These are phyloP conservation scores for Dipteronia sinensis DNA, from an alignment of 345 rosid genomes.

Conservation along the genomic window DNA sequence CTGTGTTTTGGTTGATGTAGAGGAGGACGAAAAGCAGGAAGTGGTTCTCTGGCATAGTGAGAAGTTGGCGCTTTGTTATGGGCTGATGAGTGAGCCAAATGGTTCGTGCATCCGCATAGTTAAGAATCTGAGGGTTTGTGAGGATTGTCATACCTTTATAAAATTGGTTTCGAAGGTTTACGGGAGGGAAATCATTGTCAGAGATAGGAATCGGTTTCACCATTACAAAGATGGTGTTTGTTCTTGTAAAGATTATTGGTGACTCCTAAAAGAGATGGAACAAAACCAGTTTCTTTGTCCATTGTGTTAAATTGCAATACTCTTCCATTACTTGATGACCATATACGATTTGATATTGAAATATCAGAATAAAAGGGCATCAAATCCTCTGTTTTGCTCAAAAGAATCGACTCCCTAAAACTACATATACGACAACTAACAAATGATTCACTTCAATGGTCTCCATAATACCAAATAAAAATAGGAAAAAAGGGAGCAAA, in stretches of 20 bases:
- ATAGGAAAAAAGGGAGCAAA: neutral
- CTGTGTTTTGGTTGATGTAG: conserved; percentile 40
- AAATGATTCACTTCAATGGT: neutral
- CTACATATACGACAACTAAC: neutral
- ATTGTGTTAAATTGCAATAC: conserved; percentile 10
- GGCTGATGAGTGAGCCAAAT: conserved; percentile 26
- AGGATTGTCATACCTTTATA: conserved; percentile 44
- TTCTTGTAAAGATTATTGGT: conserved; percentile 47
- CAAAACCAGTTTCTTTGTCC: too few species aligned
- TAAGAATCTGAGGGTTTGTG: conserved; percentile 51
- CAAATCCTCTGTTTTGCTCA: neutral
- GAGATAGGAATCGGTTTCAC: conserved; percentile 46
- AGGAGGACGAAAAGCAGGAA: conserved; percentile 41
- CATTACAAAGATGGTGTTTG: conserved; percentile 37
- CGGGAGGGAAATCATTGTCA: conserved; percentile 29
- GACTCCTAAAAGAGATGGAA: neutral
- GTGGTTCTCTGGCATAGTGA: conserved; percentile 40
- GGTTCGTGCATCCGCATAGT: conserved; percentile 39
- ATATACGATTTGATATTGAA: neutral
- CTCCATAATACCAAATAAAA: neutral
- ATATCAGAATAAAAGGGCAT: neutral
- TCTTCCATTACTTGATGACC: neutral
- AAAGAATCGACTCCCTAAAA: neutral
- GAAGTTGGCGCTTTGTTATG: conserved; percentile 46
- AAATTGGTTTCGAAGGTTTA: conserved; percentile 40